Conservation (phyloP, 78 protist species). For the Tieghemostelium lacteum region DNA sequence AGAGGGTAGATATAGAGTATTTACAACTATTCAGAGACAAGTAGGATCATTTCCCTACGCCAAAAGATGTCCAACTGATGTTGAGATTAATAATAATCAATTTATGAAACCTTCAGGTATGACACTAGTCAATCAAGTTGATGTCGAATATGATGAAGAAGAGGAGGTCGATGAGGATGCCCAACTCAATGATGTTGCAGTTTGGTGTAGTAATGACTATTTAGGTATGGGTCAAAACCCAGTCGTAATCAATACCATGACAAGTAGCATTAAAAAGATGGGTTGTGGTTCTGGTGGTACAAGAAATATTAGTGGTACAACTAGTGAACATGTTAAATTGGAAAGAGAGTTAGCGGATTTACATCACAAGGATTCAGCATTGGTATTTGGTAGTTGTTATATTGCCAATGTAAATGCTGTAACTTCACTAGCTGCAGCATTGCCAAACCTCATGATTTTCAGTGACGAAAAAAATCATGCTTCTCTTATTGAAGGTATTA, state of each 20-base stretch:
- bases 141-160: constrained; percentile 21
- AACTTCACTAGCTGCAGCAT: constrained; percentile 78
- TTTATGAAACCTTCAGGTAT: neutral
- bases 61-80: constrained; percentile 23
- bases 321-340: constrained; percentile 78
- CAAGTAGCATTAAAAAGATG: constrained; percentile 67
- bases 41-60: constrained; percentile 78
- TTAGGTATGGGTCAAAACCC: constrained; percentile 91
- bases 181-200: constrained; percentile 77
- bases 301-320: constrained; percentile 94
- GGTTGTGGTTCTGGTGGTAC: constrained; percentile 98
- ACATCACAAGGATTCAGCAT: constrained; percentile 81
- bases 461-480: constrained; percentile 95
- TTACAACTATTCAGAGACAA: constrained; percentile 76
- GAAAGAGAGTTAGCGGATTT: constrained; percentile 91
- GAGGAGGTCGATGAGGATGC: neutral
- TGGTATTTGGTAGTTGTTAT: constrained; percentile 87
- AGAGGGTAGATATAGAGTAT: constrained; percentile 79
- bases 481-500: constrained; percentile 92
- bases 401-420: constrained; percentile 93
- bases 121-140: neutral
- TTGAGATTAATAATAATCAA: neutral
- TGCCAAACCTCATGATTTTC: constrained; percentile 85
- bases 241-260: constrained; percentile 79
- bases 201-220: constrained; percentile 97